These are phyloP conservation scores for Trichoderma lentiforme DNA, from an alignment of 2,329 filamentous ascomycete genomes.

Conservation along the genomic window DNA sequence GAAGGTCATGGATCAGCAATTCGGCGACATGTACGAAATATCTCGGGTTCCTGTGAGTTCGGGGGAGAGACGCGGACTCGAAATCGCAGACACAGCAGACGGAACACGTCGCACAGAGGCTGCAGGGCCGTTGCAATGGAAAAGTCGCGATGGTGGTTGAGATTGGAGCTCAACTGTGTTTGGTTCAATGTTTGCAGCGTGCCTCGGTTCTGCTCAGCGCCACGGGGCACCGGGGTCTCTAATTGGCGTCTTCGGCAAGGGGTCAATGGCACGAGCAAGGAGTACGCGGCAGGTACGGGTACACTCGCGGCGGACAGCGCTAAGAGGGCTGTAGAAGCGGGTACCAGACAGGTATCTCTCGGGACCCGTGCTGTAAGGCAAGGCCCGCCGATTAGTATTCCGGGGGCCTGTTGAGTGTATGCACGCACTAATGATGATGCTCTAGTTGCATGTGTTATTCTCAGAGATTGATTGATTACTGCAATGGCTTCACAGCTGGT, in stretches of 20 bases:
- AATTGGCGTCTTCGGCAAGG: slow-evolving; percentile 6
- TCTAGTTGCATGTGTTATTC: background rate
- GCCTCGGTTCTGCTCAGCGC: slow-evolving; percentile 14
- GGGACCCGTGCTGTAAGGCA: background rate
- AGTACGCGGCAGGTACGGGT: background rate
- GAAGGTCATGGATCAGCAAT: slow-evolving; percentile 13
- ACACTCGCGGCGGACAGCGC: background rate
- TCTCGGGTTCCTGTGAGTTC: background rate
- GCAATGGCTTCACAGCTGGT: background rate
- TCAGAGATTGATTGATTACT: no score
- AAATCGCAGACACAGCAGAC: background rate
- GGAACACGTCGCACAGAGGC: background rate
- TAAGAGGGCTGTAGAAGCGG: background rate
- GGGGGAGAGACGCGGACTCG: background rate
- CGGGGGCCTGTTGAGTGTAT: background rate
- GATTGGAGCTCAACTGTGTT: background rate
- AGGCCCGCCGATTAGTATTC: background rate
- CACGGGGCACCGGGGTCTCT: slow-evolving; percentile 1
- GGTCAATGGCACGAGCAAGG: background rate
- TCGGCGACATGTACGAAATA: background rate
- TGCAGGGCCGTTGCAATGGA: background rate
- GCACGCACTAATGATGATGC: background rate
- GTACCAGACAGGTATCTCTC: background rate
- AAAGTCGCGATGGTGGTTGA: slow-evolving; percentile 10
- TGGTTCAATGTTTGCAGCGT: background rate